Conservation (phyloP, 2,329 filamentous ascomycete species). For the Ramularia collo-cygni region DNA sequence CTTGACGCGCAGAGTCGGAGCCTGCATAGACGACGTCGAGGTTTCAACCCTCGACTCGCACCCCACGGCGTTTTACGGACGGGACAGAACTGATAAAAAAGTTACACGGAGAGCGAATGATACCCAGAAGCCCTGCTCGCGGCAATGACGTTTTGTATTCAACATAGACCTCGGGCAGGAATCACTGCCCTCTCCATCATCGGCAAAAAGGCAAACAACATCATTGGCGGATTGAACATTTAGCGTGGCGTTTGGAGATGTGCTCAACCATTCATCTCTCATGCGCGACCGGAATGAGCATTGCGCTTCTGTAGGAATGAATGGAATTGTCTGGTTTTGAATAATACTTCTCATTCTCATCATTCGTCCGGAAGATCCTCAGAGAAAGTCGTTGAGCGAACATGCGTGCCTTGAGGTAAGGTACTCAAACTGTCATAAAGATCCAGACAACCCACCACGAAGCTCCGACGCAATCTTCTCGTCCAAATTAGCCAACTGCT, state of each 20-base stretch:
- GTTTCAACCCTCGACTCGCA: conserved; percentile 11
- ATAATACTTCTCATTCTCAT: not conserved
- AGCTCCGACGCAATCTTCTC: conserved; percentile 8
- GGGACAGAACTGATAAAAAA: conserved; percentile 12
- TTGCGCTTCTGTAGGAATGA: conserved; percentile 19
- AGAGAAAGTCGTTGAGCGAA: too few relatives aligned
- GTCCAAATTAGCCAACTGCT: conserved; percentile 5
- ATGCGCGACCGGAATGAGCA: conserved; percentile 14
- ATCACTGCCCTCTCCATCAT: not conserved
- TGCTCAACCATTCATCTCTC: conserved; percentile 22
- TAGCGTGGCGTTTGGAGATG: conserved; percentile 26
- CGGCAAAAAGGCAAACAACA: too few relatives aligned
- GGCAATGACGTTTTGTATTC: conserved; percentile 20
- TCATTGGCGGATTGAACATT: conserved; percentile 8
- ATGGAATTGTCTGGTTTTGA: conserved; percentile 4
- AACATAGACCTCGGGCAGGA: conserved; percentile 22
- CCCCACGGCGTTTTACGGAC: not conserved
- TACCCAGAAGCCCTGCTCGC: conserved; percentile 22
- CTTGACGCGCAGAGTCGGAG: conserved; percentile 8
- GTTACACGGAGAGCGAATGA: conserved; percentile 21
- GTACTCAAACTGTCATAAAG: not conserved
- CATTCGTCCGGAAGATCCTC: not conserved
- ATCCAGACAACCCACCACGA: not conserved
- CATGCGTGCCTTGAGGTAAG: not conserved
- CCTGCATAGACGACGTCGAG: conserved; percentile 10